phyloP scores from a whole-genome alignment of 1,284 basidiomycete genomes.

The Mycosarcoma maydis region DNA sequence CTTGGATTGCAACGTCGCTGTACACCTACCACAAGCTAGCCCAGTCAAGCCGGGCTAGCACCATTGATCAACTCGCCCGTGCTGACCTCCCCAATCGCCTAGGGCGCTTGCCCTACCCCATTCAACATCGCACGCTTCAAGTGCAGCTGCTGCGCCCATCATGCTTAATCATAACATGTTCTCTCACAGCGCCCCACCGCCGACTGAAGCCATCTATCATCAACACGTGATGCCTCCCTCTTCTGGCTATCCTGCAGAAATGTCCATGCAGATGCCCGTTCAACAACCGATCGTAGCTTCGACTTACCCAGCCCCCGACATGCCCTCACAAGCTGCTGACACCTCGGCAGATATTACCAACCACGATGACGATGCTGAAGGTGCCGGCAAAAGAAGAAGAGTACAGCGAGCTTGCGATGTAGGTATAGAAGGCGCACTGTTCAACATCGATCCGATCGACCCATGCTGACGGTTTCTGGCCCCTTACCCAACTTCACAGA shows the following conservation, averaged over 20 bases:
- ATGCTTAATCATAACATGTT: slow-evolving; percentile 21
- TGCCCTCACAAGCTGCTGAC: slow-evolving; percentile 13
- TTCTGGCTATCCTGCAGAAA: slow-evolving; percentile 11
- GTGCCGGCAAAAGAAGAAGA: slow-evolving; percentile 50
- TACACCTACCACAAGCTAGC: background rate
- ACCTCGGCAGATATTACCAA: slow-evolving; percentile 20
- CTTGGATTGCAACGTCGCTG: too few relatives aligned
- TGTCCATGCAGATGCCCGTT: slow-evolving; percentile 7
- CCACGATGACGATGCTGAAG: slow-evolving; percentile 51
- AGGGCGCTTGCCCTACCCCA: background rate
- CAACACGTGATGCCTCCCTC: slow-evolving; percentile 15
- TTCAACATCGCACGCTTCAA: background rate
- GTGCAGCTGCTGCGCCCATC: background rate
- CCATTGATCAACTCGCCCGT: background rate
- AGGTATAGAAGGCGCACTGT: slow-evolving; percentile 8
- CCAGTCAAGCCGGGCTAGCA: background rate
- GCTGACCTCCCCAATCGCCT: background rate
- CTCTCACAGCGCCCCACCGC: slow-evolving; percentile 10
- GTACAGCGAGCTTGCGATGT: slow-evolving; percentile 59
- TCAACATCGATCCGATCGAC: too few relatives aligned
- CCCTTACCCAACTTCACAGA: slow-evolving; percentile 8
- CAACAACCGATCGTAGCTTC: slow-evolving; percentile 5
- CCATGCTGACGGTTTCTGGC: background rate
- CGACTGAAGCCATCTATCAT: slow-evolving; percentile 20
- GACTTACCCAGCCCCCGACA: slow-evolving; percentile 14